Conservation (phyloP, 2,329 filamentous ascomycete species). For the Dactylellina haptotyla region DNA sequence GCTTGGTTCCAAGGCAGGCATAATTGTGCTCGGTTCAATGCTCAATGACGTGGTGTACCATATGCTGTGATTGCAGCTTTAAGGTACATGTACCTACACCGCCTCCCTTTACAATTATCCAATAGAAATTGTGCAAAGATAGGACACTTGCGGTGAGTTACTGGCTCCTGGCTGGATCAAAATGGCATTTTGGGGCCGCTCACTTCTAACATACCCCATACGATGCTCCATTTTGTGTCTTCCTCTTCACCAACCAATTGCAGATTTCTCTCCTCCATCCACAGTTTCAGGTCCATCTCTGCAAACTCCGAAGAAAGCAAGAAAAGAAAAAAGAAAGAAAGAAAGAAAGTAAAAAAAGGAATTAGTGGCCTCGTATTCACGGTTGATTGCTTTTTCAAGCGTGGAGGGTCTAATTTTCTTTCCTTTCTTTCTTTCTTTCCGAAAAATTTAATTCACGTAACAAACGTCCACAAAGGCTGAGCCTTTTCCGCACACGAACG, state of each 20-base stretch:
- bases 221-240: not conserved
- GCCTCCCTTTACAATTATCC: not conserved
- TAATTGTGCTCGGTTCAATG: conserved; percentile 31
- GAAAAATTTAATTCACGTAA: conserved; percentile 46
- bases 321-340: conserved; percentile 2
- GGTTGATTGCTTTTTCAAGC: conserved; percentile 17
- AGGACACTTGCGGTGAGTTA: not conserved
- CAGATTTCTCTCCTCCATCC: conserved; percentile 11
- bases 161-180: conserved; percentile 1
- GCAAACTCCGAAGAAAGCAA: not conserved
- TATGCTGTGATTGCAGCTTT: conserved; percentile 23
- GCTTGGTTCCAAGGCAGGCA: conserved; percentile 47
- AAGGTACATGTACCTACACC: conserved; percentile 38
- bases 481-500: conserved; percentile 41
- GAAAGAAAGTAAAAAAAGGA: not conserved
- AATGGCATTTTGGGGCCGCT: too few species aligned
- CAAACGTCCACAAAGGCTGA: conserved; percentile 10
- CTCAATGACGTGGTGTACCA: conserved; percentile 51
- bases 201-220: not conserved
- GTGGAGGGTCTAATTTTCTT: conserved; percentile 20
- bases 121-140: conserved; percentile 1
- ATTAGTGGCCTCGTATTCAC: not conserved
- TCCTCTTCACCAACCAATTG: conserved; percentile 13
- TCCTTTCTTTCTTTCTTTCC: conserved; percentile 17
- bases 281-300: conserved; percentile 35